phyloP scores from a whole-genome alignment of 495 filamentous ascomycete species.

The Xeromyces bisporus region DNA sequence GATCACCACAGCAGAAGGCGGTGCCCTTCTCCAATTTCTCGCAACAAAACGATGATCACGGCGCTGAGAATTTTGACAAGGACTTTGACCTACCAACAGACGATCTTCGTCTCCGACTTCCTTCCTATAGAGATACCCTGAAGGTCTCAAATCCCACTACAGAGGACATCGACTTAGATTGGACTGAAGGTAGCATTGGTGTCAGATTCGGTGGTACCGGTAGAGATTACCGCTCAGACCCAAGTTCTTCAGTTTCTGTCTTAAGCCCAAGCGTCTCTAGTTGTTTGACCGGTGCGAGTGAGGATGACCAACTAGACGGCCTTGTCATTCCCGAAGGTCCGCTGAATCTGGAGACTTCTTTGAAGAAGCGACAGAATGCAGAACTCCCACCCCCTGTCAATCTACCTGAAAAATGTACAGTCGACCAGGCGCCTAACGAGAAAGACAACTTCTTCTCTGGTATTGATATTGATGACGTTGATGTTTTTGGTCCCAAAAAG shows the following conservation, averaged over 20 bases:
- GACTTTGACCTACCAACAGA: conserved; percentile 58
- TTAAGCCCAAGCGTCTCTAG: conserved; percentile 85
- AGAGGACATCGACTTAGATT: conserved; percentile 68
- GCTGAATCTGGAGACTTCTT: conserved; percentile 57
- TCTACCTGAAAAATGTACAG: conserved; percentile 16
- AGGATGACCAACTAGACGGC: conserved; percentile 79
- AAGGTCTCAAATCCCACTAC: conserved; percentile 39
- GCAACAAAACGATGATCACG: conserved; percentile 16
- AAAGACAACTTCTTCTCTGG: conserved; percentile 77
- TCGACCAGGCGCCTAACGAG: conserved; percentile 16
- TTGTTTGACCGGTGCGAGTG: conserved; percentile 81
- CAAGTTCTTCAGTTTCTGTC: conserved; percentile 72
- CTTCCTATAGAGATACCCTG: conserved; percentile 38
- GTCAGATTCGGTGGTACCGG: conserved; percentile 74
- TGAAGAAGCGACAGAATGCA: conserved; percentile 50
- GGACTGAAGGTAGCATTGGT: conserved; percentile 83
- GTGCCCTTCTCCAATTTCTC: conserved; percentile 5
- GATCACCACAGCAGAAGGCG: conserved; percentile 34
- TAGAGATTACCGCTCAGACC: conserved; percentile 55
- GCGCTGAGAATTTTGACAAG: conserved; percentile 53
- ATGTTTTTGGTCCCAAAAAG: conserved; percentile 63
- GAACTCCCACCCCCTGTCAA: conserved; percentile 21
- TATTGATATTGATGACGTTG: conserved; percentile 71
- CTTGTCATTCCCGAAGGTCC: conserved; percentile 70
- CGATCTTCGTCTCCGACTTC: conserved; percentile 41